Conservation (phyloP, 306 rosid genomes). For the Castanea crenata region DNA sequence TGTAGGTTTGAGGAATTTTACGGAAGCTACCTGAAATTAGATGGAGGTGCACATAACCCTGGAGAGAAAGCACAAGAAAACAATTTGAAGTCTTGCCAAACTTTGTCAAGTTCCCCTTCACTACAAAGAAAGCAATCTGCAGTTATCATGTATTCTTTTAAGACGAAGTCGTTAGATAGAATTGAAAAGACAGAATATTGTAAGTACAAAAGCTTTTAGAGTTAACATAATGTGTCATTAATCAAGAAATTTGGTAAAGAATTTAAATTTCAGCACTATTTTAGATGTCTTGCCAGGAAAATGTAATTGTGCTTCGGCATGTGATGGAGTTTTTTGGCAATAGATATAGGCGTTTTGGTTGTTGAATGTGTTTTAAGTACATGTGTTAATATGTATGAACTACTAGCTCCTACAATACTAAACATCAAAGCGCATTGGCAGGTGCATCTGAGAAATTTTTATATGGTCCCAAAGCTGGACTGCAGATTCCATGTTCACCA, state of each 20-base stretch:
- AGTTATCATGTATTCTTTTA: constrained; percentile 70
- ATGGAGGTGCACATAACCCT: constrained; percentile 40
- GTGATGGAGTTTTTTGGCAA: neutral
- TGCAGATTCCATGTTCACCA: constrained; percentile 48
- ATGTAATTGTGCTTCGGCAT: neutral
- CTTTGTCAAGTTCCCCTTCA: constrained; percentile 23
- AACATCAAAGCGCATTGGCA: constrained; percentile 28
- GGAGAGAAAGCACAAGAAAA: constrained; percentile 57
- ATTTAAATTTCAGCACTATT: neutral
- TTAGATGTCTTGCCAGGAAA: neutral
- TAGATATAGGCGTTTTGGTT: neutral
- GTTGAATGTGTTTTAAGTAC: neutral
- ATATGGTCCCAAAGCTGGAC: constrained; percentile 60
- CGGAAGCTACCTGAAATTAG: constrained; percentile 69
- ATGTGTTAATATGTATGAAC: neutral
- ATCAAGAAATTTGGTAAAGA: neutral
- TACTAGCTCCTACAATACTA: constrained; percentile 5
- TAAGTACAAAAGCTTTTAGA: constrained; percentile 32
- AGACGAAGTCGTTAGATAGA: constrained; percentile 61
- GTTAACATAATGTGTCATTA: neutral
- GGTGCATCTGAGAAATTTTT: constrained; percentile 69
- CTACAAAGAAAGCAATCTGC: constrained; percentile 51
- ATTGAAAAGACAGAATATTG: constrained; percentile 44
- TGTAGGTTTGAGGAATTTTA: constrained; percentile 61
- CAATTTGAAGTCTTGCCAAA: constrained; percentile 37